phyloP scores from a whole-genome alignment of 1,139 yeast genomes.

The Magnusiomyces starmeri region DNA sequence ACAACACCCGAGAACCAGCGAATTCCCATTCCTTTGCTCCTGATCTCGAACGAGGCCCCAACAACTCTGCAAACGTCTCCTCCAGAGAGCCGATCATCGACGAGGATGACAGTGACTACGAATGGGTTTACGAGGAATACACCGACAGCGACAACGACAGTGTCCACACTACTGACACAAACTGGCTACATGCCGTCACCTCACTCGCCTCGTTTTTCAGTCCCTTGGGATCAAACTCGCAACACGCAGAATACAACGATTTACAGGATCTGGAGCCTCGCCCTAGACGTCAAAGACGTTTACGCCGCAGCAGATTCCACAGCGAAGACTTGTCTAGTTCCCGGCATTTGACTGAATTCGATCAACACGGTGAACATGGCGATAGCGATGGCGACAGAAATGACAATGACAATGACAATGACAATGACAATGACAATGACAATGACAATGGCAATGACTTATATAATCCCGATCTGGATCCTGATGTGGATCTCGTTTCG shows the following conservation, averaged over 20 bases:
- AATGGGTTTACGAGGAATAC: neutral
- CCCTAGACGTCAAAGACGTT: neutral
- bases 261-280: neutral
- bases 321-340: neutral
- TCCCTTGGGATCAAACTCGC: neutral
- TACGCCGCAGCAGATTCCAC: neutral
- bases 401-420: neutral
- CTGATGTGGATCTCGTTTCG: neutral
- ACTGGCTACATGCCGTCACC: neutral
- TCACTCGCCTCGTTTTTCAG: neutral
- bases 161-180: too few relatives aligned
- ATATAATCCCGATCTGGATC: neutral
- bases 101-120: neutral
- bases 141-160: neutral
- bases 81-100: neutral
- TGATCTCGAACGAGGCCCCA: neutral
- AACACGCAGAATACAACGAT: neutral
- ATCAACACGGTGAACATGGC: neutral
- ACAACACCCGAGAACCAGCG: too few relatives aligned
- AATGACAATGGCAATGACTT: neutral
- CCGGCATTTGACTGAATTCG: neutral
- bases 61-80: too few relatives aligned
- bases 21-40: too few relatives aligned
- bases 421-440: neutral
- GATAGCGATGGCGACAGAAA: neutral